phyloP scores from a whole-genome alignment of 306 rosid genomes.

The Arachis stenosperma region DNA sequence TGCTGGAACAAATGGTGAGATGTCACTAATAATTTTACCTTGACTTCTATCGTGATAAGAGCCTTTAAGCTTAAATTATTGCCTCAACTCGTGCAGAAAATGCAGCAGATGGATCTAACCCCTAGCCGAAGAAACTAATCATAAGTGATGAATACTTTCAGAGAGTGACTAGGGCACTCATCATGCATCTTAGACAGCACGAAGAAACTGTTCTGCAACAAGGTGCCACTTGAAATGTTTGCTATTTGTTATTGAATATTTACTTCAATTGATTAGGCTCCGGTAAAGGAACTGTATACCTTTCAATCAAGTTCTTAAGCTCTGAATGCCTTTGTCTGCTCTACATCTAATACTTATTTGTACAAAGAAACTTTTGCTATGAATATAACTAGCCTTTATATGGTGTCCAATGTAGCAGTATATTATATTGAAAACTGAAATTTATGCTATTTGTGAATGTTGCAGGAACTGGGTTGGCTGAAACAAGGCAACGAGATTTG shows the following conservation, averaged over 20 bases:
- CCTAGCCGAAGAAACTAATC: constrained; percentile 62
- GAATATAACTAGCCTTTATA: background rate
- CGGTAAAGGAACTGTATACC: background rate
- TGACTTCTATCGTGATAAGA: constrained; percentile 15
- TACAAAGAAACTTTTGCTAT: background rate
- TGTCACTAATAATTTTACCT: constrained; percentile 13
- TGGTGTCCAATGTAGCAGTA: background rate
- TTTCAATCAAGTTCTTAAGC: constrained; percentile 9
- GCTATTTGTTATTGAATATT: constrained; percentile 29
- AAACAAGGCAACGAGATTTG: constrained; percentile 92
- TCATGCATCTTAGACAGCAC: constrained; percentile 89
- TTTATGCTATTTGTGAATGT: constrained; percentile 23
- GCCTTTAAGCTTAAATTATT: constrained; percentile 1
- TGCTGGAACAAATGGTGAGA: constrained; percentile 58
- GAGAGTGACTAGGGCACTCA: constrained; percentile 82
- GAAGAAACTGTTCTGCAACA: constrained; percentile 67
- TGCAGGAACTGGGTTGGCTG: constrained; percentile 81
- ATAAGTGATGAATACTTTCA: constrained; percentile 84
- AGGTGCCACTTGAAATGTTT: constrained; percentile 51
- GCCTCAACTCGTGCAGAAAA: constrained; percentile 52
- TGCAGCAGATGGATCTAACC: constrained; percentile 48
- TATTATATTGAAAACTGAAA: constrained; percentile 16
- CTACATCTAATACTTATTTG: constrained; percentile 1
- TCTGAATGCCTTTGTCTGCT: constrained; percentile 18
- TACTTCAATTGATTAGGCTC: background rate